Evolutionary conservation across 2,329 filamentous ascomycete genomes (phyloP), one percentile per base, ranked within the genome.

Genomic region (Pseudogymnoascus sp.): DNA sequence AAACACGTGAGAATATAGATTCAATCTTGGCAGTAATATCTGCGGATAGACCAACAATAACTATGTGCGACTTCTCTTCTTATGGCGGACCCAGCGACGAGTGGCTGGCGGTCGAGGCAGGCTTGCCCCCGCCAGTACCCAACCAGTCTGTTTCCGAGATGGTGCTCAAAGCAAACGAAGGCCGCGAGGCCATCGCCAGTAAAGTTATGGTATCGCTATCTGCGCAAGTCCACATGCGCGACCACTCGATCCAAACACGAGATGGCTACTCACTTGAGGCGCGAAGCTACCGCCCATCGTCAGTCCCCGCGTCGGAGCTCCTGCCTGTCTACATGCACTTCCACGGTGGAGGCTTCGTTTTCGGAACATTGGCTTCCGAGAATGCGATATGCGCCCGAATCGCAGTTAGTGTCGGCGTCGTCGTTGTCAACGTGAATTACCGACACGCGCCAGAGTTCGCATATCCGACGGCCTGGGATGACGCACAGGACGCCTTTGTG

Each of bases 371-470:
- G 1, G 63, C 65, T 4, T 69, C 68, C 1, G 76, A 78, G 54
- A 72, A 76, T 65, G 74, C 77, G 40, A 74, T 76, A 63, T 78
- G 76, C 65, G 77, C 78, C 66, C 70, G 71, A 18, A 63, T 79
- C 11, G 74, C 76, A 23, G 70, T 75, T 31, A 72, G 75, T 14
- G 71, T 75, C n/a, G 71, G 74, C 14, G 66, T 75, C 45, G 76
- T 79, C 14, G 76, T 70, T 1, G 77, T 79, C 66, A 77, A 79
- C 65, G 75, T 79, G 23, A 76, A 78, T 64, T 79, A 79, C 63
- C 73, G 75, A 31, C 69, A 77, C 39, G 73, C 76, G 1, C 76
- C 75, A 5, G 76, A 78, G 66, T 63, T 75, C 65, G 71, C 66
- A 18, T 77, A 73, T 65, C 76, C 76, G 0, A 72, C 62, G 6